Percentiles rank a stretch among this genome's conserved stretches.
Evolutionary conservation across 1,139 yeast genomes (phyloP).

Genomic region (Protomyces arabidopsidicola): DNA sequence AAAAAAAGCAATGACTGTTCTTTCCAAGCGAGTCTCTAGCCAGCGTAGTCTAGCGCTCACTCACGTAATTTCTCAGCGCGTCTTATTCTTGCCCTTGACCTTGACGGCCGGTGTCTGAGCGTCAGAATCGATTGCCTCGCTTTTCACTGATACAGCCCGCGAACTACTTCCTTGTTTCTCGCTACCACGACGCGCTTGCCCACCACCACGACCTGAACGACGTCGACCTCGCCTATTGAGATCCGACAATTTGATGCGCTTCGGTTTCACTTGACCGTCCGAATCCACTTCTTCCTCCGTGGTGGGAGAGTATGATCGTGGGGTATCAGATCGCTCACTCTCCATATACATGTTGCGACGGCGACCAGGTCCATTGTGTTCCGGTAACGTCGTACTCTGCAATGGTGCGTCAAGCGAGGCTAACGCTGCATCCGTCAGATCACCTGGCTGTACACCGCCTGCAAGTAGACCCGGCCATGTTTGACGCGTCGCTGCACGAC

Average conservation of each 20-base stretch:
- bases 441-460: not conserved
- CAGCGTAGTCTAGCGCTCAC: no score
- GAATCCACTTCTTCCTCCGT: slow-evolving; percentile 4
- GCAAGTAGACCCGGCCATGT: not conserved
- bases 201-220: not conserved
- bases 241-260: not conserved
- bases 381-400: not conserved
- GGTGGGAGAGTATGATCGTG: slow-evolving; percentile 20
- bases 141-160: not conserved
- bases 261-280: not conserved
- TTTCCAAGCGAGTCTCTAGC: no score
- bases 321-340: slow-evolving; percentile 19
- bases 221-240: not conserved
- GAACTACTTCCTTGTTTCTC: not conserved
- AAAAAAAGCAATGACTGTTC: no score
- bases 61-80: no score
- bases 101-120: not conserved
- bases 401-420: not conserved
- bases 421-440: not conserved
- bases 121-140: not conserved
- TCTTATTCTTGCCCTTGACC: no score
- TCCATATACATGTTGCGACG: slow-evolving; percentile 18
- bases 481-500: not conserved
- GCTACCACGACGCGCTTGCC: not conserved
- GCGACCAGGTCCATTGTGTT: not conserved